phyloP scores from a whole-genome alignment of 352 stramenopile species.

The Phytophthora lateralis region DNA sequence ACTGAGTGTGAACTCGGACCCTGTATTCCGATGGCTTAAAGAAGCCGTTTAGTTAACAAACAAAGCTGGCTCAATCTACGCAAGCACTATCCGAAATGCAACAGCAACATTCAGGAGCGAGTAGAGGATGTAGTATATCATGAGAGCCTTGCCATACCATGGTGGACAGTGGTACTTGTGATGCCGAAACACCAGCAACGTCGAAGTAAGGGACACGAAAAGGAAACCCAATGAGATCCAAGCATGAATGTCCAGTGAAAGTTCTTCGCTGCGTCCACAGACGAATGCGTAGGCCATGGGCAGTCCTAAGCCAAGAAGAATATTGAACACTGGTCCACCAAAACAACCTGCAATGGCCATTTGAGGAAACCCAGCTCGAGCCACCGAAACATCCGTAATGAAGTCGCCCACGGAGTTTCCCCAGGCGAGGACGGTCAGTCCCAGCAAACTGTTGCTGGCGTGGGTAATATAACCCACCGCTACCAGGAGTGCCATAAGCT shows the following conservation, averaged over 20 bases:
- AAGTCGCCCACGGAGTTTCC: constrained; percentile 86
- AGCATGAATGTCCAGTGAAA: constrained; percentile 71
- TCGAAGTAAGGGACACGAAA: constrained; percentile 55
- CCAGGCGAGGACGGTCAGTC: constrained; percentile 83
- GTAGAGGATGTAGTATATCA: constrained; percentile 73
- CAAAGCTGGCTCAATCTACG: constrained; percentile 6
- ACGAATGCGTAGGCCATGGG: constrained; percentile 72
- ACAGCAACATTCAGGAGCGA: constrained; percentile 73
- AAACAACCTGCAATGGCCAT: constrained; percentile 89
- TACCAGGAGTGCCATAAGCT: constrained; percentile 85
- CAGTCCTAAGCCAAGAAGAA: constrained; percentile 78
- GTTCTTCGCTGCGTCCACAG: constrained; percentile 40
- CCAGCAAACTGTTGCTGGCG: constrained; percentile 75
- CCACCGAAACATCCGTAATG: constrained; percentile 85
- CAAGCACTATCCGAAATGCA: constrained; percentile 37
- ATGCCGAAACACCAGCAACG: constrained; percentile 56
- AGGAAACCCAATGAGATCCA: constrained; percentile 79
- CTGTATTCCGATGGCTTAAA: constrained; percentile 68
- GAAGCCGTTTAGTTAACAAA: constrained; percentile 36
- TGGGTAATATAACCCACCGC: constrained; percentile 78
- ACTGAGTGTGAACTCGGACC: constrained; percentile 50
- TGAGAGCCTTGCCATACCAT: constrained; percentile 78
- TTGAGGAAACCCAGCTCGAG: constrained; percentile 76
- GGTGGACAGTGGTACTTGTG: constrained; percentile 63
- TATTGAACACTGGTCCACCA: constrained; percentile 84